Evolutionary conservation across 2,329 filamentous ascomycete species (phyloP).

Genomic region (Pseudocercospora fijiensis): DNA sequence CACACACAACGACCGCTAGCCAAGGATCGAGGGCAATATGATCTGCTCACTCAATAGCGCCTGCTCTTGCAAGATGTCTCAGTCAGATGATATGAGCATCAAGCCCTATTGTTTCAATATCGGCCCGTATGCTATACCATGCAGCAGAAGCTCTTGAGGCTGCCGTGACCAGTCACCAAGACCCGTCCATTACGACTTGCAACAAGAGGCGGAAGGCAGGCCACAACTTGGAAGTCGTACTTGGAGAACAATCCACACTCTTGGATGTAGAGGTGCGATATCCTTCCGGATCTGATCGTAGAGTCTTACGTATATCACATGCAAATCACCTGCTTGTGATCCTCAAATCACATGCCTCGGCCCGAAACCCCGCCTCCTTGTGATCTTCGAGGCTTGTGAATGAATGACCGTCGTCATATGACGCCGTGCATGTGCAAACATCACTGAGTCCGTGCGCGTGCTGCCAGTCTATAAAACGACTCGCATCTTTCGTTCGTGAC

Average conservation of each 20-base stretch:
- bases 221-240: neutral
- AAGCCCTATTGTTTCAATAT: slow-evolving; percentile 4
- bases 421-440: too few relatives aligned
- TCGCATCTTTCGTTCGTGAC: too few relatives aligned
- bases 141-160: neutral
- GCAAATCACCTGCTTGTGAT: too few relatives aligned
- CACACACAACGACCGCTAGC: neutral
- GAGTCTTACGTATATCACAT: too few relatives aligned
- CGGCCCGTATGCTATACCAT: neutral
- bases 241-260: neutral
- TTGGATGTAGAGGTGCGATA: neutral
- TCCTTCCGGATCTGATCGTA: too few relatives aligned
- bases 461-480: too few relatives aligned
- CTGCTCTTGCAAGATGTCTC: slow-evolving; percentile 3
- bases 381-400: too few relatives aligned
- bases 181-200: neutral
- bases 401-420: too few relatives aligned
- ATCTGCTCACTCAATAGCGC: slow-evolving; percentile 3
- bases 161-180: neutral
- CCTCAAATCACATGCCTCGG: too few relatives aligned
- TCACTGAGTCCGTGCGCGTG: too few relatives aligned
- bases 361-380: too few relatives aligned
- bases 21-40: neutral
- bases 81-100: neutral
- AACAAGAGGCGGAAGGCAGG: neutral